Evolutionary conservation across 1,284 basidiomycete genomes (phyloP), one percentile per base, ranked within the genome.

Genomic region (Malassezia equina): DNA sequence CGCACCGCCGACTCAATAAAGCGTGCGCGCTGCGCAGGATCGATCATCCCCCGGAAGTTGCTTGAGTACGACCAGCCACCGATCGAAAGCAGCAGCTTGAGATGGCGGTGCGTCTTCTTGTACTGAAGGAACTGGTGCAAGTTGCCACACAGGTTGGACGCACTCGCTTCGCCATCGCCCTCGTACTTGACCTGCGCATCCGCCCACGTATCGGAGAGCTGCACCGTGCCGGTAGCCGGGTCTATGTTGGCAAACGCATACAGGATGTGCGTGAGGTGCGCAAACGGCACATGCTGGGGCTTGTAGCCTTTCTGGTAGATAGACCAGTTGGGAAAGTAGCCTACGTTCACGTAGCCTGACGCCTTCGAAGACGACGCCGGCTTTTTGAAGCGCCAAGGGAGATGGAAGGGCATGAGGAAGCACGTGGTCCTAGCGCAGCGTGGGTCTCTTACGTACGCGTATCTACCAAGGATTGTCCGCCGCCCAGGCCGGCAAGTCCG

Each of bases 281-380:
- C 76, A 52, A 74, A 77, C 49, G 90, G 90, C 54, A 95, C 79
- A 69, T 80, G 51, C 40, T 52, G 15, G 8, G 84, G 83, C 81
- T 62, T 57, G 78, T 84, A 93, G 76, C 90, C 90, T 64, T 89
- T 82, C 34, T 82, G 90, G 74, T 94, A 95, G 49, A 94, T 94
- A n/a, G 88, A 90, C 90, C 90, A 86, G 61, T 66, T 75, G 44
- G 65, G 48, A 52, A 74, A 76, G 64, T 56, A 56, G 33, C 48
- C 54, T 1, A 56, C 40, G 3, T 9, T 11, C 12, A 47, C 48
- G 25, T 41, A 24, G 2, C 47, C 54, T 24, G 44, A 13, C 25
- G n/a, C 7, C 17, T 23, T 13, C 12, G 27, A 29, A n/a, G 32
- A 32, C 11, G 11, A n/a, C 28, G 8, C 15, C 17, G 17, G 13